Evolutionary conservation across 306 rosid genomes (phyloP).

Genomic region (Canavalia ensiformis): DNA sequence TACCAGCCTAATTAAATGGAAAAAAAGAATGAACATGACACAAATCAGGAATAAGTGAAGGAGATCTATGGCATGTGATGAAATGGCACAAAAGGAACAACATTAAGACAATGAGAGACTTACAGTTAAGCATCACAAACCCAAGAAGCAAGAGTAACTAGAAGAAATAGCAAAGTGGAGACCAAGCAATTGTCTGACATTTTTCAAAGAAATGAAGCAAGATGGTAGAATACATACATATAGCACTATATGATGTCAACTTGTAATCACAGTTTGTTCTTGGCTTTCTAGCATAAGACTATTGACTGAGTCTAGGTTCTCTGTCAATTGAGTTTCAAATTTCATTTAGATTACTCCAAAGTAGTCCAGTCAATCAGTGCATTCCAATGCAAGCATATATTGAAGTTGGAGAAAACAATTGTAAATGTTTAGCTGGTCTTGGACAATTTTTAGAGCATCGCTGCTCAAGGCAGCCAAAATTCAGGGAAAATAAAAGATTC

Average conservation of each 20-base stretch:
- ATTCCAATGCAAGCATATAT: not conserved
- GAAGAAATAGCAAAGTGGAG: not conserved
- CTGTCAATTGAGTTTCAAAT: not conserved
- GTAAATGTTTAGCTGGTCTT: not conserved
- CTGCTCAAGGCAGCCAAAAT: not conserved
- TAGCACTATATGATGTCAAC: not conserved
- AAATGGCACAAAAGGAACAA: constrained; percentile 16
- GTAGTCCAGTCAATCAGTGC: not conserved
- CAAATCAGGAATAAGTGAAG: not conserved
- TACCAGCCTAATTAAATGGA: not conserved
- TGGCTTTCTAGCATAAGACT: not conserved
- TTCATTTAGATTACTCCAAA: not conserved
- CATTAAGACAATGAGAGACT: not conserved
- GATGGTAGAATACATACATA: not conserved
- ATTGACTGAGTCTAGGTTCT: not conserved
- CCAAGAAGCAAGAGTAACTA: not conserved
- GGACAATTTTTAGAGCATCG: not conserved
- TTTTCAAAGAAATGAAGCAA: constrained; percentile 1
- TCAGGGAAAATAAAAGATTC: not conserved
- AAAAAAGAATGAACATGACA: not conserved
- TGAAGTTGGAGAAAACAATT: not conserved
- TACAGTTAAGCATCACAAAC: not conserved
- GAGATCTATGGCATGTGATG: constrained; percentile 8
- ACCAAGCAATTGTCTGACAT: not conserved
- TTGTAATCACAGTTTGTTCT: not conserved